phyloP scores from a whole-genome alignment of 2,329 filamentous ascomycete species.

The Phialocephala sp. region DNA sequence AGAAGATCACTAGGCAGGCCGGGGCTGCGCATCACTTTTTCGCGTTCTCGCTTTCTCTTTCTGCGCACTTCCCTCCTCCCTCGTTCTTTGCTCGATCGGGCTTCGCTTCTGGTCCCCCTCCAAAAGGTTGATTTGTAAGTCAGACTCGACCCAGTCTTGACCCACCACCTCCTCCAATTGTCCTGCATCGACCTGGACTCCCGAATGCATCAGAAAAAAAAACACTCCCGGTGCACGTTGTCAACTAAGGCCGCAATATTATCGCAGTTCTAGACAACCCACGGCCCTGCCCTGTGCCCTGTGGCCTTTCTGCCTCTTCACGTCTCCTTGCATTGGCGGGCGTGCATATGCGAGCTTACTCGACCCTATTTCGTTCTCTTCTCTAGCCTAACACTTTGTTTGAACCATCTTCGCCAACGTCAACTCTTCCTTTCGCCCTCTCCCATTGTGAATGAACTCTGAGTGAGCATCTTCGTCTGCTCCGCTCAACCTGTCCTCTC shows the following conservation, averaged over 20 bases:
- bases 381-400: constrained; percentile 6
- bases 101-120: neutral
- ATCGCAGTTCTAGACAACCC: constrained; percentile 4
- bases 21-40: neutral
- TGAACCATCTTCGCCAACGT: constrained; percentile 1
- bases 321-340: neutral
- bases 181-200: neutral
- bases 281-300: neutral
- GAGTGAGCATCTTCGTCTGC: constrained; percentile 15
- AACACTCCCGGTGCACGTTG: constrained; percentile 5
- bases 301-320: neutral
- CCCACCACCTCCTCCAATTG: neutral
- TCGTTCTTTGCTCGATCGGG: neutral
- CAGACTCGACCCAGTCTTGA: no score
- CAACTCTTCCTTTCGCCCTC: neutral
- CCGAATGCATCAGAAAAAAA: neutral
- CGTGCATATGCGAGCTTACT: constrained; percentile 9
- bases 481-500: constrained; percentile 1
- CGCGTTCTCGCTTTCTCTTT: no score
- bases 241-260: constrained; percentile 9
- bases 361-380: constrained; percentile 3
- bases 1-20: neutral
- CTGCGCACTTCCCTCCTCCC: neutral
- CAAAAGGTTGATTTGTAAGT: neutral
- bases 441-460: constrained; percentile 5